Evolutionary conservation across 768 basidiomycete species (phyloP), one percentile per base, ranked within the genome.

Genomic region (Galerina sulciceps): DNA sequence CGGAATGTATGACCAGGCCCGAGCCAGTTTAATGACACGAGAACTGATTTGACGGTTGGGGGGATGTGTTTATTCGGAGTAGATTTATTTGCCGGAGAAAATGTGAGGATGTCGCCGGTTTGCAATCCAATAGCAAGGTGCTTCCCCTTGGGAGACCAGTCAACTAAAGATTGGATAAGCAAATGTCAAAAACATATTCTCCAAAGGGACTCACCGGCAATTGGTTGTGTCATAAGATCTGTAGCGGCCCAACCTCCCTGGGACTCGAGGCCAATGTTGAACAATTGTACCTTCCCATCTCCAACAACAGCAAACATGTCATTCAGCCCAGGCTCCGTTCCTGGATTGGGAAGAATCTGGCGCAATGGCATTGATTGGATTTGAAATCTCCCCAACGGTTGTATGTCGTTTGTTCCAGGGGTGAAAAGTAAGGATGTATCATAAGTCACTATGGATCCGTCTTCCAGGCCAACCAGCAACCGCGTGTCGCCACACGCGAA

Each of bases 121-220:
- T 82, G 82, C 14, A 92, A 73, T 20, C 88, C 92, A 45, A 94
- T 82, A 1, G 90, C 90, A 41, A 94, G 77, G 55, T 93, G 91
- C 68, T 91, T 94, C 44, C 91, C 92, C 69, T 91, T 92, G 1
- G 91, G 89, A 3, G 91, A 93, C 91, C 92, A 94, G 11, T 89
- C 83, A 9, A 88, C 92, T 93, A 56, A 10, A 52, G 44, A 52
- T n/a, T 20, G 9, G 52, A 36, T 62, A 58, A 64, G 23, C 18
- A 45, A 54, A 35, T 44, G 52, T 45, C 34, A 50, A 20, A 48
- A 37, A 57, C 10, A 15, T 34, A 42, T 6, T 51, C 34, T 57
- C 11, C 41, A 9, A 60, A 10, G 15, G 26, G 13, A 77, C 87
- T 57, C 55, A 91, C 90, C 78, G 57, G 86, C 81, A 9, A 81